phyloP scores from a whole-genome alignment of 2,329 filamentous ascomycete genomes.

The Dothistroma pini region DNA sequence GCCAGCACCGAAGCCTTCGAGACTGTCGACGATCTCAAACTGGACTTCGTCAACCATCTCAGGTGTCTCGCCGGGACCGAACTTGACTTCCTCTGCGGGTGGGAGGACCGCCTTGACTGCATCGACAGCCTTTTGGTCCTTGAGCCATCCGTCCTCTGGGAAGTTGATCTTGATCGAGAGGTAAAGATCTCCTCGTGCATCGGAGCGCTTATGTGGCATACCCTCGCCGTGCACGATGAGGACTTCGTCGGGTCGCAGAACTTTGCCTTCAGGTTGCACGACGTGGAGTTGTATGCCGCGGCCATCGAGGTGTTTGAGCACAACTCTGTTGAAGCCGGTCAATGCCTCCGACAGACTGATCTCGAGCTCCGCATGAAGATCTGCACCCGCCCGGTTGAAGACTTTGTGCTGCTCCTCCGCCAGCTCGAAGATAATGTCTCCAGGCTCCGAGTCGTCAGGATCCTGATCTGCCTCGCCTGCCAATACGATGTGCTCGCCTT shows the following conservation, averaged over 20 bases:
- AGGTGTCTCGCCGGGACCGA: constrained; percentile 49
- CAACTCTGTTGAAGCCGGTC: constrained; percentile 83
- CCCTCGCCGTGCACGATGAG: constrained; percentile 85
- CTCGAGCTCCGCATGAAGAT: constrained; percentile 76
- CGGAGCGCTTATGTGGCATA: constrained; percentile 88
- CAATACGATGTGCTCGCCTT: constrained; percentile 85
- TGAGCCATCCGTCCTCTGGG: constrained; percentile 79
- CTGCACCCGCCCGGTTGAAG: constrained; percentile 79
- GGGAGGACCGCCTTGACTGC: constrained; percentile 74
- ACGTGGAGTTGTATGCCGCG: constrained; percentile 80
- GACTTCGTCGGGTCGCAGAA: constrained; percentile 78
- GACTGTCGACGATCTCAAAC: constrained; percentile 75
- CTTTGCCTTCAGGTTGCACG: constrained; percentile 65
- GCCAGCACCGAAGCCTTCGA: constrained; percentile 77
- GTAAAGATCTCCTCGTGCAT: constrained; percentile 81
- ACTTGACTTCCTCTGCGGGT: constrained; percentile 37
- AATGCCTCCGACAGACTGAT: constrained; percentile 81
- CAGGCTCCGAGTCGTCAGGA: constrained; percentile 82
- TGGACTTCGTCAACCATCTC: constrained; percentile 78
- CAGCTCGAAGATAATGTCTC: constrained; percentile 88
- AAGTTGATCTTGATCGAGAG: constrained; percentile 82
- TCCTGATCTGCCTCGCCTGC: constrained; percentile 92
- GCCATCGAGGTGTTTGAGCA: constrained; percentile 89
- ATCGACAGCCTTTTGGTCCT: constrained; percentile 64
- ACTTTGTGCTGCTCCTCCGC: constrained; percentile 74